These are phyloP conservation scores for Dioszegia aurantiaca DNA, from an alignment of 768 basidiomycete species.

Conservation along the genomic window DNA sequence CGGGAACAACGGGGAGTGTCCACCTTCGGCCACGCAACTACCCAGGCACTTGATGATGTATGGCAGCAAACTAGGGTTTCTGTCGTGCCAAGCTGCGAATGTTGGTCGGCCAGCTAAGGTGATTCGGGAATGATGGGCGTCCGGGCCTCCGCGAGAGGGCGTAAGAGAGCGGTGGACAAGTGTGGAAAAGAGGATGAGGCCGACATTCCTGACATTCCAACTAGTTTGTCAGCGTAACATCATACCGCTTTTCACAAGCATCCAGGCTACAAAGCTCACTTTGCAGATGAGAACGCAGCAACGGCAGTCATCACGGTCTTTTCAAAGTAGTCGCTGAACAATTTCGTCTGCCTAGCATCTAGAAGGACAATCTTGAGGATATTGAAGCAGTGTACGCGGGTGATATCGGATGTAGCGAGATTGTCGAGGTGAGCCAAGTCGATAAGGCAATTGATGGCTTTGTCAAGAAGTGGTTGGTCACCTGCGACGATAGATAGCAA, in stretches of 20 bases:
- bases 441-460: slow-evolving; percentile 30
- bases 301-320: slow-evolving; percentile 39
- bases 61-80: slow-evolving; percentile 39
- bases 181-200: slow-evolving; percentile 47
- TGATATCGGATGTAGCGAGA: slow-evolving; percentile 28
- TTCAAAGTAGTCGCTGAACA: slow-evolving; percentile 43
- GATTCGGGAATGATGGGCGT: slow-evolving; percentile 28
- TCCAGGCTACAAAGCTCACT: slow-evolving; percentile 33
- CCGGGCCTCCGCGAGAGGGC: slow-evolving; percentile 33
- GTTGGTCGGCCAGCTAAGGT: slow-evolving; percentile 32
- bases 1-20: slow-evolving; percentile 43
- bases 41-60: slow-evolving; percentile 23
- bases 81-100: slow-evolving; percentile 35
- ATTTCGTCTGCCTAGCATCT: slow-evolving; percentile 40
- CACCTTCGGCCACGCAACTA: neutral
- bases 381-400: slow-evolving; percentile 51
- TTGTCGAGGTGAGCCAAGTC: slow-evolving; percentile 33
- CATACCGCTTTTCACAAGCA: too few species aligned
- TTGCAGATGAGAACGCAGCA: slow-evolving; percentile 39
- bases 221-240: too few species aligned
- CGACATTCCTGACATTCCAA: slow-evolving; percentile 52
- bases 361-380: slow-evolving; percentile 47
- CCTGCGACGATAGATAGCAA: slow-evolving; percentile 41
- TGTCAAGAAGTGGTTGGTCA: slow-evolving; percentile 31
- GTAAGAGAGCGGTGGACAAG: slow-evolving; percentile 41